Conservation (phyloP, 768 basidiomycete species). For the Nevesoporus exiguus region DNA sequence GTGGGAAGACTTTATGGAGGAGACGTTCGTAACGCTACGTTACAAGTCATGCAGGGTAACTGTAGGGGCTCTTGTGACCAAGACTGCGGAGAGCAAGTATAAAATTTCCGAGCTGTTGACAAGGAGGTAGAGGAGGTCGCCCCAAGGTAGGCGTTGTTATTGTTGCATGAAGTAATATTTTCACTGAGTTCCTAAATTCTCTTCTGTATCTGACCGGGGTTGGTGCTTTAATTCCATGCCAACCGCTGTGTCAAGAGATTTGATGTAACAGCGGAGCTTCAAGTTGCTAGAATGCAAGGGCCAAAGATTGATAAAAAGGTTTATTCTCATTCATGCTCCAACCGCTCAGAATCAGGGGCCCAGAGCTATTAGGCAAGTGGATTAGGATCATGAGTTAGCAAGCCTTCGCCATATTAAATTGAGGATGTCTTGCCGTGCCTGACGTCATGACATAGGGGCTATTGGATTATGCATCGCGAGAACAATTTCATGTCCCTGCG, state of each 20-base stretch:
- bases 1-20: constrained; percentile 20
- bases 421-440: too few relatives aligned
- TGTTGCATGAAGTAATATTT: not conserved
- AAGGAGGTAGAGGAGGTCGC: constrained; percentile 8
- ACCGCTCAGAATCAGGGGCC: too few relatives aligned
- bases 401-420: too few relatives aligned
- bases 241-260: not conserved
- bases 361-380: too few relatives aligned
- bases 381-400: too few relatives aligned
- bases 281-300: not conserved
- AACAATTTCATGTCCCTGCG: too few relatives aligned
- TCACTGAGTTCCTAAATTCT: not conserved
- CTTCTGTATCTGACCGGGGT: not conserved
- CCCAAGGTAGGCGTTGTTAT: not conserved
- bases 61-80: not conserved
- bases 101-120: not conserved
- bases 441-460: not conserved
- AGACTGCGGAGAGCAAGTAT: not conserved
- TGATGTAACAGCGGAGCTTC: not conserved
- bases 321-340: too few relatives aligned
- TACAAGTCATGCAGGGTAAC: not conserved
- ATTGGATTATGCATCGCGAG: too few relatives aligned
- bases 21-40: not conserved
- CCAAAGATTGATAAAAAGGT: not conserved
- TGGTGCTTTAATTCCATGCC: not conserved